phyloP scores from a whole-genome alignment of 1,139 yeast species.

The Dujonia santamariae region DNA sequence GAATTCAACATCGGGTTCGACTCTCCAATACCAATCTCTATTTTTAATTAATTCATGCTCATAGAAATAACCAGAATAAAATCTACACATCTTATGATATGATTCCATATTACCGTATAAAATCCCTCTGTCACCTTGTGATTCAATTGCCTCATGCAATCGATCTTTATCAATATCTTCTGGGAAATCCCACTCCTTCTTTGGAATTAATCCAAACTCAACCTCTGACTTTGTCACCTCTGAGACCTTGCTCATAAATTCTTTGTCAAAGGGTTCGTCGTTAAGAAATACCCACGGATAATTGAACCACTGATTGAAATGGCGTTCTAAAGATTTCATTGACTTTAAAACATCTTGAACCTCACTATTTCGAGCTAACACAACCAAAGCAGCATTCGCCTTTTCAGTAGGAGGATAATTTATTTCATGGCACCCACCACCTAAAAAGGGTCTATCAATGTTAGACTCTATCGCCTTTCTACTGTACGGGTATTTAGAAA shows the following conservation, averaged over 20 bases:
- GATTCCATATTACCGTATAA: conserved; percentile 78
- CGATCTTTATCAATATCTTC: conserved; percentile 23
- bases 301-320: conserved; percentile 85
- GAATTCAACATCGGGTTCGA: conserved; percentile 80
- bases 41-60: conserved; percentile 62
- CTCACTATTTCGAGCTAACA: conserved; percentile 76
- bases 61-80: conserved; percentile 59
- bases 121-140: conserved; percentile 77
- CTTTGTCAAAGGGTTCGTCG: conserved; percentile 66
- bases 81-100: conserved; percentile 72
- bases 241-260: conserved; percentile 52
- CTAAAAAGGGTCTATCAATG: conserved; percentile 43
- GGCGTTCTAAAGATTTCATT: conserved; percentile 72
- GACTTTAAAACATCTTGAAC: conserved; percentile 65
- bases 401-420: conserved; percentile 23
- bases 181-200: conserved; percentile 62
- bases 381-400: conserved; percentile 81
- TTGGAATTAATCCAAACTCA: conserved; percentile 66
- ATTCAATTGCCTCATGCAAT: conserved; percentile 54
- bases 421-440: conserved; percentile 49
- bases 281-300: conserved; percentile 89
- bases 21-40: conserved; percentile 68
- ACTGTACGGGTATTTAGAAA: conserved; percentile 21
- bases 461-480: conserved; percentile 25
- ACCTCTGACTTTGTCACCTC: conserved; percentile 55